These are phyloP conservation scores for Micractinium sp. DNA, from an alignment of 139 green algal genomes.

Conservation along the genomic window DNA sequence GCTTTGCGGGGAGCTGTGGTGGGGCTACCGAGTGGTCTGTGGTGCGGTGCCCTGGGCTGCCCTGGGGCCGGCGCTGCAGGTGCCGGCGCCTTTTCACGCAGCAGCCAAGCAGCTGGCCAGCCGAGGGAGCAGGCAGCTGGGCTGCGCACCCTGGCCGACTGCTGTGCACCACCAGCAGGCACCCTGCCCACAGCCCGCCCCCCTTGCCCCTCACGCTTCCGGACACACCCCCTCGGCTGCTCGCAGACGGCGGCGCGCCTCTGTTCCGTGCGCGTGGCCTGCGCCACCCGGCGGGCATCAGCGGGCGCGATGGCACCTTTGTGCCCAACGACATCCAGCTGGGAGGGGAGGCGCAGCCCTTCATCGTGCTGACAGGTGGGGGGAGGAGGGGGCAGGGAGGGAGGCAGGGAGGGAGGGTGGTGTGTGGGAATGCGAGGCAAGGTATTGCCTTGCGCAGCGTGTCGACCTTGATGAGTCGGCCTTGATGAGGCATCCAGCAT, in stretches of 20 bases:
- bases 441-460: not conserved
- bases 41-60: no score
- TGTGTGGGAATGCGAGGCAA: not conserved
- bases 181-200: no score
- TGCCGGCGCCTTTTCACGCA: no score
- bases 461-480: no score
- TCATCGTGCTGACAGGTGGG: conserved; percentile 81
- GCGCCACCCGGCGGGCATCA: conserved; percentile 77
- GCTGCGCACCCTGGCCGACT: no score
- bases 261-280: conserved; percentile 68
- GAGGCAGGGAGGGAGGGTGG: not conserved
- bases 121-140: no score
- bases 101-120: no score
- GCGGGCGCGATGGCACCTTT: conserved; percentile 65
- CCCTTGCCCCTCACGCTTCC: not conserved
- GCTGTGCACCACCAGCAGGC: no score
- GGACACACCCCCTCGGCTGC: not conserved
- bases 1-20: not conserved
- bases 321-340: conserved; percentile 95
- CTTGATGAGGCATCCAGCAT: no score
- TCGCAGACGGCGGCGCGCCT: conserved; percentile 26
- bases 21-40: not conserved
- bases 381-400: not conserved
- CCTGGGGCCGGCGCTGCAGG: no score
- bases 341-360: conserved; percentile 60